Conservation (phyloP, 108 stramenopile genomes). For the Cyclotella choctawhatcheeana region DNA sequence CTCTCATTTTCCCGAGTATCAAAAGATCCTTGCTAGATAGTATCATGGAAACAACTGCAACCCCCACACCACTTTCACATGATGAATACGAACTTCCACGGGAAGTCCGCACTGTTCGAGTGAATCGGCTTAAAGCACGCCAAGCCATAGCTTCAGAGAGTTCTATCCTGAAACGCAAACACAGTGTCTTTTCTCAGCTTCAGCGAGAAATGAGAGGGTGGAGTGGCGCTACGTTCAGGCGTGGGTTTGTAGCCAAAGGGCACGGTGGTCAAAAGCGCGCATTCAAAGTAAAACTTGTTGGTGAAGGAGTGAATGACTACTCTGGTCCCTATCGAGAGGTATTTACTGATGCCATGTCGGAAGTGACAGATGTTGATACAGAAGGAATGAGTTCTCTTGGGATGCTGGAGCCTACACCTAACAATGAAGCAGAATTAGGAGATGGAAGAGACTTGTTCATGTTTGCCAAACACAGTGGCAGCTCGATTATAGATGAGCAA, state of each 20-base stretch:
- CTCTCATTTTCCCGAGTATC: conserved; percentile 71
- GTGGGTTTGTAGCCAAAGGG: conserved; percentile 93
- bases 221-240: conserved; percentile 89
- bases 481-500: conserved; percentile 12
- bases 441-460: conserved; percentile 80
- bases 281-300: conserved; percentile 97
- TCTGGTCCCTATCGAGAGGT: conserved; percentile 97
- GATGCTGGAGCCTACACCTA: conserved; percentile 81
- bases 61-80: conserved; percentile 92
- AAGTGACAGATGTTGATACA: conserved; percentile 64
- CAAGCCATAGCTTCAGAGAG: conserved; percentile 60
- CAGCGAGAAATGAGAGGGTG: conserved; percentile 88
- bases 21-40: conserved; percentile 77
- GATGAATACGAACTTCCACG: conserved; percentile 97
- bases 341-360: conserved; percentile 91
- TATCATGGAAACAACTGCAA: conserved; percentile 86
- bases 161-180: conserved; percentile 61
- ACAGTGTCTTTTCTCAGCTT: conserved; percentile 94
- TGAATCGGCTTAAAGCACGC: conserved; percentile 90
- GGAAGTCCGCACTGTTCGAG: conserved; percentile 88
- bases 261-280: conserved; percentile 96
- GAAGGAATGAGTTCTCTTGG: conserved; percentile 66
- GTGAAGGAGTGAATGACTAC: conserved; percentile 99
- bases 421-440: conserved; percentile 70
- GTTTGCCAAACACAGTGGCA: conserved; percentile 51